These are phyloP conservation scores for Podospora didyma DNA, from an alignment of 495 filamentous ascomycete genomes.

Conservation along the genomic window DNA sequence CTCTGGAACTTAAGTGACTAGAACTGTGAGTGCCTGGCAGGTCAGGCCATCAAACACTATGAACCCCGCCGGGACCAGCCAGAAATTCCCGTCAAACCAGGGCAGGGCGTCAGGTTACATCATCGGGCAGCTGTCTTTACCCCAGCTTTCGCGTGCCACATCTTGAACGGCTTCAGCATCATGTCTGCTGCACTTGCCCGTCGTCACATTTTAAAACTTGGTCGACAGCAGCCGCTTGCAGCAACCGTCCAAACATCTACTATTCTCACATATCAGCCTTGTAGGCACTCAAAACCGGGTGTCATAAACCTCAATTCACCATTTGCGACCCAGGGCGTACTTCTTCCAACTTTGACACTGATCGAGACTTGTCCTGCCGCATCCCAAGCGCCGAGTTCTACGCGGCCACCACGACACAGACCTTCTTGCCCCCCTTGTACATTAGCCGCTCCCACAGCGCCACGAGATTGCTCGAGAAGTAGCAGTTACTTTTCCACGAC, in stretches of 20 bases:
- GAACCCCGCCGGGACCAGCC: neutral
- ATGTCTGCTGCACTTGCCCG: neutral
- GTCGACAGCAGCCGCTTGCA: neutral
- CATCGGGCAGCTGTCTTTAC: constrained; percentile 5
- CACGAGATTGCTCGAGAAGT: no score
- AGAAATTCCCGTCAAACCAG: no score
- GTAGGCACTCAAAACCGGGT: neutral
- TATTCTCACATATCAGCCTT: neutral
- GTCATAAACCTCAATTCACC: neutral
- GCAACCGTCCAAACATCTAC: neutral
- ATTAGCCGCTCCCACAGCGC: no score
- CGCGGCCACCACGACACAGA: no score
- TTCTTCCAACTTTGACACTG: no score
- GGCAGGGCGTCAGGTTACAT: constrained; percentile 17
- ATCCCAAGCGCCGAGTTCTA: no score
- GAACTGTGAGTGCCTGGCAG: no score
- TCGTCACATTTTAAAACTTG: neutral
- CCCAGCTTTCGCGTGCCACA: neutral
- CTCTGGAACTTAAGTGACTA: no score
- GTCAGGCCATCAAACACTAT: no score
- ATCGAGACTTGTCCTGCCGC: no score
- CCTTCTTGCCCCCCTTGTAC: no score
- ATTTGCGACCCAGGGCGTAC: neutral
- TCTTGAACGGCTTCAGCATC: neutral
- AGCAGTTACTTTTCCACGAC: neutral